Evolutionary conservation across 2,329 filamentous ascomycete genomes (phyloP).

Genomic region (Septoria linicola): DNA sequence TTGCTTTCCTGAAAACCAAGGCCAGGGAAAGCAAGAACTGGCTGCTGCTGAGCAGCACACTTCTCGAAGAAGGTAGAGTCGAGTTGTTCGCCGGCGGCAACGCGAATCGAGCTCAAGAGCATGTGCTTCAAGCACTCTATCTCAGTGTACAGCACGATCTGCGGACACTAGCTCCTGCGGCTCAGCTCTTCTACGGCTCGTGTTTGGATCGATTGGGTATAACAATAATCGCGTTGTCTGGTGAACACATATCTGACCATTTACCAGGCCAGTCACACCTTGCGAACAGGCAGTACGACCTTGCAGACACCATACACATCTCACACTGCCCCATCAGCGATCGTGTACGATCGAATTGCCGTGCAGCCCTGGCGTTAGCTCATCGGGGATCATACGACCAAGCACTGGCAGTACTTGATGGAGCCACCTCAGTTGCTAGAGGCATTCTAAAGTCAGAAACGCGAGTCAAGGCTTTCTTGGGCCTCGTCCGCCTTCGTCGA

Average conservation of each 20-base stretch:
- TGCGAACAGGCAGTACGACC: conserved; percentile 63
- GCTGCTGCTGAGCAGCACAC: conserved; percentile 75
- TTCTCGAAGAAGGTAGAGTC: conserved; percentile 83
- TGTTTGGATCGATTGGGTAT: conserved; percentile 75
- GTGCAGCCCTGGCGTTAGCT: conserved; percentile 65
- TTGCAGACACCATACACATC: conserved; percentile 72
- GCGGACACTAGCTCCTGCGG: conserved; percentile 68
- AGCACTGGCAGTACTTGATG: conserved; percentile 61
- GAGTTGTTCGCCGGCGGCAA: conserved; percentile 57
- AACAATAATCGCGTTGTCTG: too few species aligned
- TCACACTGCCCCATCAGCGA: conserved; percentile 70
- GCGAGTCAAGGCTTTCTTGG: conserved; percentile 66
- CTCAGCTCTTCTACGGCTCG: conserved; percentile 69
- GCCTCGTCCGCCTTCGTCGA: conserved; percentile 63
- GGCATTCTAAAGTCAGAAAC: conserved; percentile 77
- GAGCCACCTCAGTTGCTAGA: conserved; percentile 60
- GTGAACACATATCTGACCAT: conserved; percentile 12
- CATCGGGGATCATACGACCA: conserved; percentile 69
- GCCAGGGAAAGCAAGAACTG: conserved; percentile 85
- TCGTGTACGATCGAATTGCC: conserved; percentile 69
- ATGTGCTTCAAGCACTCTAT: conserved; percentile 78
- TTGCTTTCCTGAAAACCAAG: conserved; percentile 80
- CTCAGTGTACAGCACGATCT: conserved; percentile 76
- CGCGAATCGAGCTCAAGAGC: conserved; percentile 63
- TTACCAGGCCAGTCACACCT: conserved; percentile 53